phyloP scores from a whole-genome alignment of 768 basidiomycete species.

The Rossbeevera mucosa region DNA sequence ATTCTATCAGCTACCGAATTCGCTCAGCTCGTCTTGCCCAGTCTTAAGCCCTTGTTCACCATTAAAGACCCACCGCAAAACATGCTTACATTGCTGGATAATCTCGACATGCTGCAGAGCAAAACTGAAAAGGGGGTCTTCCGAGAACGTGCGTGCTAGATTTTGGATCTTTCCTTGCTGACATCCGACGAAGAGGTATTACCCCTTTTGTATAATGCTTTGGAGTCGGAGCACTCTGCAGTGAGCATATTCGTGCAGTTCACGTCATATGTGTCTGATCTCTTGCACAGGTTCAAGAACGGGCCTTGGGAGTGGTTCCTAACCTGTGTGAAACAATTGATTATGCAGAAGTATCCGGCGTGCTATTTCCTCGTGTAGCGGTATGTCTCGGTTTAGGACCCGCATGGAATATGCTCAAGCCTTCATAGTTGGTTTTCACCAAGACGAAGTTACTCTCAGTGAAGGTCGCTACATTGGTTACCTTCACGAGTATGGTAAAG shows the following conservation, averaged over 20 bases:
- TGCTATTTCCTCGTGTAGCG: conserved; percentile 90
- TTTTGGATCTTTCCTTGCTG: not conserved
- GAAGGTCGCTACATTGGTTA: conserved; percentile 84
- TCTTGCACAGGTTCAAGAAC: conserved; percentile 77
- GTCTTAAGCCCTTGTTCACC: conserved; percentile 82
- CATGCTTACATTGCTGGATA: conserved; percentile 90
- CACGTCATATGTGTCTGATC: conserved; percentile 1
- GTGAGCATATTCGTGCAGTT: conserved; percentile 36
- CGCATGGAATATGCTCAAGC: conserved; percentile 7
- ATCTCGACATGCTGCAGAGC: conserved; percentile 76
- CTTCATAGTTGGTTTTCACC: conserved; percentile 78
- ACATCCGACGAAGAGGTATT: conserved; percentile 67
- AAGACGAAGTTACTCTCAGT: conserved; percentile 86
- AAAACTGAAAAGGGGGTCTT: conserved; percentile 88
- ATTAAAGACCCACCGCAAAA: conserved; percentile 96
- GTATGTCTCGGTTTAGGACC: conserved; percentile 42
- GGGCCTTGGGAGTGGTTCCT: conserved; percentile 79
- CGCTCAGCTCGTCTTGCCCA: conserved; percentile 73
- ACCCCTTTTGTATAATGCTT: conserved; percentile 90
- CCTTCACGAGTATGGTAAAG: conserved; percentile 83
- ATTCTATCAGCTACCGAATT: conserved; percentile 78
- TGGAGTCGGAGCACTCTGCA: conserved; percentile 90
- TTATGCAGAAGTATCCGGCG: conserved; percentile 89
- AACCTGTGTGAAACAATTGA: conserved; percentile 89
- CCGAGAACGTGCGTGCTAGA: conserved; percentile 67